Conservation (phyloP, 1,284 basidiomycete species). For the Porodaedalea pini region DNA sequence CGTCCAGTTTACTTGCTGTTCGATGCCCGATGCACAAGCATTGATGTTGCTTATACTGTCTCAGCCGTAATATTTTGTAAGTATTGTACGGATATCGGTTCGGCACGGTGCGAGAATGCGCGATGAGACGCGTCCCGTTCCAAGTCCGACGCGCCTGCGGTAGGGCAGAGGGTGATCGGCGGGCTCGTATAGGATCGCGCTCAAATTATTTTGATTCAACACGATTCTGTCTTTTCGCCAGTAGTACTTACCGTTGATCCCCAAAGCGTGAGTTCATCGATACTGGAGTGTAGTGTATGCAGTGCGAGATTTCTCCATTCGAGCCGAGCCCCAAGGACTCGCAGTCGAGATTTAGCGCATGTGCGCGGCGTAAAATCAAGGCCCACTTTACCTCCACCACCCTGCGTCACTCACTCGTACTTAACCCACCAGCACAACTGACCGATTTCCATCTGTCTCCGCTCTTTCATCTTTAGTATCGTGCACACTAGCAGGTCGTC, state of each 20-base stretch:
- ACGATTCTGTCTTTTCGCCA: neutral
- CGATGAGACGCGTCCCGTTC: neutral
- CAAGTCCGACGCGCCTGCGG: neutral
- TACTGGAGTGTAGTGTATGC: neutral
- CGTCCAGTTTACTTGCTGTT: no score
- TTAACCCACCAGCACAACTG: neutral
- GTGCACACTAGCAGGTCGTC: neutral
- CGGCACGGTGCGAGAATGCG: no score
- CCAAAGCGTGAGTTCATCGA: no score
- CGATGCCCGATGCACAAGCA: neutral
- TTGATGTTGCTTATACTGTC: neutral
- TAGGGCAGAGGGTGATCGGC: slow-evolving; percentile 5
- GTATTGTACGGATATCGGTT: no score
- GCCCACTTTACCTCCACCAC: slow-evolving; percentile 16
- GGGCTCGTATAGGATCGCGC: no score
- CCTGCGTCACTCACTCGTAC: neutral
- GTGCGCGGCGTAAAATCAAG: slow-evolving; percentile 1
- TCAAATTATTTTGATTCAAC: no score
- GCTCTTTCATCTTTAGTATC: neutral
- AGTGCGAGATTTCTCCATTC: neutral
- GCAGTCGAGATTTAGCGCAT: slow-evolving; percentile 1
- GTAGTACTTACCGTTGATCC: neutral
- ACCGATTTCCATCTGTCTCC: neutral
- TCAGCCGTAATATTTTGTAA: neutral
- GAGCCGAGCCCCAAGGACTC: neutral